These are phyloP conservation scores for Entonaema liquescens DNA, from an alignment of 495 filamentous ascomycete genomes.

Conservation along the genomic window DNA sequence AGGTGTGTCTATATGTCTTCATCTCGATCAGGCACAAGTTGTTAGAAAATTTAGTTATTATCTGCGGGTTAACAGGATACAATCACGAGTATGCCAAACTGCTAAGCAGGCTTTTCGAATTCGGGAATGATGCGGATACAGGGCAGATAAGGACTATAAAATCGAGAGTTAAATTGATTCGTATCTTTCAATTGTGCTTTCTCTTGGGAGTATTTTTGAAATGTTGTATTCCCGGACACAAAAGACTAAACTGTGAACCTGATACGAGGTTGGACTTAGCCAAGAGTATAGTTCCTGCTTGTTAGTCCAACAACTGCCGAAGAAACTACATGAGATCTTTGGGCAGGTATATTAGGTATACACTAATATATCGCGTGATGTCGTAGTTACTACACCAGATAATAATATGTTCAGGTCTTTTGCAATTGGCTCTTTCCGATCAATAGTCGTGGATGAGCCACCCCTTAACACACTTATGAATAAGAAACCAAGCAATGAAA, in stretches of 20 bases:
- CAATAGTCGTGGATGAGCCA: neutral
- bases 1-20: neutral
- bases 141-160: neutral
- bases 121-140: neutral
- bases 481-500: neutral
- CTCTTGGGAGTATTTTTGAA: neutral
- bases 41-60: neutral
- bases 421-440: neutral
- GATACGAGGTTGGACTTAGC: neutral
- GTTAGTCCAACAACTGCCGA: neutral
- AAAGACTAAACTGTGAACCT: neutral
- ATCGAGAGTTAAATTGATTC: neutral
- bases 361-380: neutral
- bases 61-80: neutral
- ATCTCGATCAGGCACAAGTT: neutral
- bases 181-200: neutral
- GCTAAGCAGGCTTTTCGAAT: neutral
- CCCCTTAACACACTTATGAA: neutral
- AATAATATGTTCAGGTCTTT: neutral
- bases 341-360: neutral
- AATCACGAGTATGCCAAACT: neutral
- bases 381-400: neutral
- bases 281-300: neutral
- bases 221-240: neutral
- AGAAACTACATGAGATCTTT: neutral